phyloP scores from a whole-genome alignment of 179 eudicot species.

The Camellia oleifera region DNA sequence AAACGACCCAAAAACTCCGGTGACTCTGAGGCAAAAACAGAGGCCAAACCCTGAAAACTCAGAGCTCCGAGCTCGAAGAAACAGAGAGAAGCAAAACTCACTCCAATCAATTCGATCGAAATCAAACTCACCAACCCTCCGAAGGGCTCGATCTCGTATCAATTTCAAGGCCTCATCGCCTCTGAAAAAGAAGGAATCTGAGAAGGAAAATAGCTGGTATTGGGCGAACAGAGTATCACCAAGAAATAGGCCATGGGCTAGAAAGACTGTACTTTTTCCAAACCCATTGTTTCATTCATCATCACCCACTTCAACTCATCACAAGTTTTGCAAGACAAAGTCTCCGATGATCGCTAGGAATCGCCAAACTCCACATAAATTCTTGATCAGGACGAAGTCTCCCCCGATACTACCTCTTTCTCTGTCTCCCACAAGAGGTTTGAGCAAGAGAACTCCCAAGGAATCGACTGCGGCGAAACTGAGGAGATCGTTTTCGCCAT shows the following conservation, averaged over 20 bases:
- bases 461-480: slow-evolving; percentile 39
- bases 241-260: slow-evolving; percentile 82
- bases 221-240: slow-evolving; percentile 84
- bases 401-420: slow-evolving; percentile 30
- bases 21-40: slow-evolving; percentile 31
- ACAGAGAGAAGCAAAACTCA: slow-evolving; percentile 59
- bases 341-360: slow-evolving; percentile 26
- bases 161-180: slow-evolving; percentile 68
- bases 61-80: slow-evolving; percentile 60
- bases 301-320: slow-evolving; percentile 57
- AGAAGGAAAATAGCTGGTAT: slow-evolving; percentile 42
- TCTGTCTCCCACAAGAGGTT: slow-evolving; percentile 32
- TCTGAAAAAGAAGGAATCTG: slow-evolving; percentile 18
- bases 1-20: slow-evolving; percentile 81
- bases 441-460: slow-evolving; percentile 26
- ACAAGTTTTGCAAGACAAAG: slow-evolving; percentile 52
- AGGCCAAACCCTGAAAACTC: slow-evolving; percentile 39
- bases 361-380: slow-evolving; percentile 47
- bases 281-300: slow-evolving; percentile 70
- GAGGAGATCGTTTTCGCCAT: slow-evolving; percentile 74
- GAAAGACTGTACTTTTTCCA: slow-evolving; percentile 83
- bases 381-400: slow-evolving; percentile 59
- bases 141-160: slow-evolving; percentile 64
- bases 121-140: slow-evolving; percentile 34
- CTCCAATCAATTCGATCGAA: slow-evolving; percentile 42